phyloP scores from a whole-genome alignment of 768 basidiomycete species.

The Dendrothele bispora region DNA sequence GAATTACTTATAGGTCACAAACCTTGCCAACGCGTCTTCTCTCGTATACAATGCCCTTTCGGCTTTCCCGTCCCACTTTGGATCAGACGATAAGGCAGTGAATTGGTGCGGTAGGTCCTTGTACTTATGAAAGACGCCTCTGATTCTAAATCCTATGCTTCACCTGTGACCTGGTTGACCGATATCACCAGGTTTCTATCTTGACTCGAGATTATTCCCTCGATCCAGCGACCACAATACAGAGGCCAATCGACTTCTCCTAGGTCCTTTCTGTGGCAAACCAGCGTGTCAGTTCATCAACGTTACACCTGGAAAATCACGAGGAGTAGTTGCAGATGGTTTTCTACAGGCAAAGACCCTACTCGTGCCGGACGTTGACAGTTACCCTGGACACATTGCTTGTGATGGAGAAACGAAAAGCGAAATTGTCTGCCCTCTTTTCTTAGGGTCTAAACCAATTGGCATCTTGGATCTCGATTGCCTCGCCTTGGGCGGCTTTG shows the following conservation, averaged over 20 bases:
- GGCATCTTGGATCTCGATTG: conserved; percentile 90
- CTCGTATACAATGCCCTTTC: conserved; percentile 78
- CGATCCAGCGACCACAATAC: conserved; percentile 27
- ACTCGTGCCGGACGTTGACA: conserved; percentile 75
- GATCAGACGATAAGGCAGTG: conserved; percentile 61
- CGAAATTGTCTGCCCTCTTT: conserved; percentile 85
- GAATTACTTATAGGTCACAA: conserved; percentile 62
- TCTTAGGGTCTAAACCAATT: conserved; percentile 37
- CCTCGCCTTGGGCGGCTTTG: conserved; percentile 67
- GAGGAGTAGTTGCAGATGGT: conserved; percentile 87
- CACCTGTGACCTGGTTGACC: conserved; percentile 1
- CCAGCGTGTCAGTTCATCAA: conserved; percentile 89
- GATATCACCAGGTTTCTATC: conserved; percentile 89
- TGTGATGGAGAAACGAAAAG: conserved; percentile 90
- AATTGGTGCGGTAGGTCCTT: conserved; percentile 96
- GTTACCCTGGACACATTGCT: conserved; percentile 90
- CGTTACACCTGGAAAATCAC: conserved; percentile 47
- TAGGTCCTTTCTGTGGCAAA: conserved; percentile 88
- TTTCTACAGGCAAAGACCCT: conserved; percentile 57
- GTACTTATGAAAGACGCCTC: background rate
- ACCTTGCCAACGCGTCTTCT: conserved; percentile 81
- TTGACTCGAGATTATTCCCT: conserved; percentile 66
- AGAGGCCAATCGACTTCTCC: conserved; percentile 41
- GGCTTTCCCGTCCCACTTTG: conserved; percentile 67
- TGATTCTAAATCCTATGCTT: background rate